Evolutionary conservation across 2,329 filamentous ascomycete species (phyloP), one percentile per base, ranked within the genome.

Genomic region (Dactylellina leptospora): DNA sequence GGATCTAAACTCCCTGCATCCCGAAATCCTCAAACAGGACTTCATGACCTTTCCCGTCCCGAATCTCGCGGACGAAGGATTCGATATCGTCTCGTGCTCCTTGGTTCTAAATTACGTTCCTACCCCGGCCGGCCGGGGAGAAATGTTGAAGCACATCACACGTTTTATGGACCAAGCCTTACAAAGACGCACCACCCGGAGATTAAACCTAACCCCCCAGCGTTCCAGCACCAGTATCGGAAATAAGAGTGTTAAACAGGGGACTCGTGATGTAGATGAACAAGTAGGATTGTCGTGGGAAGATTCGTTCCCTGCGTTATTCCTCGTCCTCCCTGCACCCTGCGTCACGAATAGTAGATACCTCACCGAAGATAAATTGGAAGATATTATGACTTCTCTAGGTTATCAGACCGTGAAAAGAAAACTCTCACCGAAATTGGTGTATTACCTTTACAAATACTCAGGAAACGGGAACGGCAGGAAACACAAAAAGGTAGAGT

Each of bases 61-160:
- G 0, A 79, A 75, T 5, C 78, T 84, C 20, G 82, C 85, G 4
- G 79, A 81, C 0, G 87, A 92, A 40, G 83, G 82, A 20, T 97
- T 97, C 78, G 91, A 99, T 78, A 86, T 97, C 55, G 89, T 99
- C 77, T 96, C 92, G 53, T 83, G 99, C 22, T 96, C 92, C 6
- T 82, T 99, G 58, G 95, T 99, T 3, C 83, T 99, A 74, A 99
- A 99, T 80, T 99, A 92, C 78, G 93, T 97, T 2, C 91, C 93
- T 0, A 88, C 93, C 75, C 85, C 92, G 2, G 81, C 81, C 28
- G 85, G 84, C 3, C 85, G 93, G 76, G 95, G 95, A 1, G 86
- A 90, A 66, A 99, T 99, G 95, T 85, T 99, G 58, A 83, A 85
- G 56, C 86, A 90, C 40, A 92, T 89, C 30, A 83, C 89, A 11